These are phyloP conservation scores for Luffa aegyptiaca DNA, from an alignment of 306 rosid species.

Conservation along the genomic window DNA sequence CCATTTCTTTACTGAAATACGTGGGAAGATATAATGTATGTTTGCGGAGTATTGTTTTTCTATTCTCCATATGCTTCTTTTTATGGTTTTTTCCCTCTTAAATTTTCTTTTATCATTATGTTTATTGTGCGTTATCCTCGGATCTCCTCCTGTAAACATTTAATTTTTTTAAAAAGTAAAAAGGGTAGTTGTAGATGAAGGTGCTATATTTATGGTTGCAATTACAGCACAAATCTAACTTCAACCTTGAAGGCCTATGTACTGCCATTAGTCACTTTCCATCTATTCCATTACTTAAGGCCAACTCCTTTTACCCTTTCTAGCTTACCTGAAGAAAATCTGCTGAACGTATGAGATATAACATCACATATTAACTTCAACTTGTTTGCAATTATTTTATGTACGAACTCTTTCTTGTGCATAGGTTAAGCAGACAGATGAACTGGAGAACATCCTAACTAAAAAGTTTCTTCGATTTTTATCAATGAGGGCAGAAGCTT, in stretches of 20 bases:
- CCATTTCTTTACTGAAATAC: neutral
- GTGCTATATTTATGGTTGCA: neutral
- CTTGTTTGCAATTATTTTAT: slow-evolving; percentile 3
- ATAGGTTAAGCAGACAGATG: slow-evolving; percentile 95
- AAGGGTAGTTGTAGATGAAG: neutral
- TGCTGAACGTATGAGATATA: neutral
- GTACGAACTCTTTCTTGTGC: slow-evolving; percentile 17
- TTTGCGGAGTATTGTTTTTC: neutral
- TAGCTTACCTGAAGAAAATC: neutral
- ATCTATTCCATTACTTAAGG: neutral
- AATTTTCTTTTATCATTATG: neutral
- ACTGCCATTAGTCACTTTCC: neutral
- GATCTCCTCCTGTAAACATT: neutral
- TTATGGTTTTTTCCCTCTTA: neutral
- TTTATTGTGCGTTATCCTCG: neutral
- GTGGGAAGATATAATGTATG: neutral
- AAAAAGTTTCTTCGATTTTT: slow-evolving; percentile 92
- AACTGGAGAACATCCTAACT: slow-evolving; percentile 90
- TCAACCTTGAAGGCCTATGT: neutral
- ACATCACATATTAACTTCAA: neutral
- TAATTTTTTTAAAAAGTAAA: neutral
- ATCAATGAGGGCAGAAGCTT: slow-evolving; percentile 98
- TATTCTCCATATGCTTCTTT: neutral
- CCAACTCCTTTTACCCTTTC: neutral
- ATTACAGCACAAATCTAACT: neutral